phyloP scores from a whole-genome alignment of 352 stramenopile genomes.

The Globisporangium recalcitrans region DNA sequence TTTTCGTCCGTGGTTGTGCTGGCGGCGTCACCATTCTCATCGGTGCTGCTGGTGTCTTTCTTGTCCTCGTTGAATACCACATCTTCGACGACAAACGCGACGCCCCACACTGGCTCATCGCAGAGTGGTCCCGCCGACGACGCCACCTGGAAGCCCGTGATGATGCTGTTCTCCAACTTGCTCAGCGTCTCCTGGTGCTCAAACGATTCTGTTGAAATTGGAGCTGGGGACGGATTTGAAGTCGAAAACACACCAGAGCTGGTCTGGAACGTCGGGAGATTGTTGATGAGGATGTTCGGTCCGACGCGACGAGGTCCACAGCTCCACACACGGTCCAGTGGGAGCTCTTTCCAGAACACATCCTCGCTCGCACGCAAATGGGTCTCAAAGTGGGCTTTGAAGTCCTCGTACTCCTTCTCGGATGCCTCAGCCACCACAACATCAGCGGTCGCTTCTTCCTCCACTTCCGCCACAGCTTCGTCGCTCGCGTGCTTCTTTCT shows the following conservation, averaged over 20 bases:
- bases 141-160: conserved; percentile 83
- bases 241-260: conserved; percentile 10
- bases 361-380: conserved; percentile 42
- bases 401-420: conserved; percentile 17
- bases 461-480: not conserved
- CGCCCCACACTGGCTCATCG: conserved; percentile 88
- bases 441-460: not conserved
- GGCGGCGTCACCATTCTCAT: conserved; percentile 17
- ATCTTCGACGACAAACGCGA: conserved; percentile 85
- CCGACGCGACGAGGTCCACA: conserved; percentile 67
- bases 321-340: conserved; percentile 61
- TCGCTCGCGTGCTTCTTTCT: conserved; percentile 24
- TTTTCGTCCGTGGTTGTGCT: conserved; percentile 12
- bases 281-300: conserved; percentile 78
- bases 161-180: conserved; percentile 74
- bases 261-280: conserved; percentile 38
- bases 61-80: conserved; percentile 50
- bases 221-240: not conserved
- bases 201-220: not conserved
- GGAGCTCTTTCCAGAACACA: conserved; percentile 48
- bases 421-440: conserved; percentile 5
- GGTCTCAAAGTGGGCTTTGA: conserved; percentile 40
- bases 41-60: conserved; percentile 16
- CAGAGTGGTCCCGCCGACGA: conserved; percentile 81
- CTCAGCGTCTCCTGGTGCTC: conserved; percentile 30